Base-by-base conservation (phyloP, 306 rosid species). In the Quercus variabilis region DNA sequence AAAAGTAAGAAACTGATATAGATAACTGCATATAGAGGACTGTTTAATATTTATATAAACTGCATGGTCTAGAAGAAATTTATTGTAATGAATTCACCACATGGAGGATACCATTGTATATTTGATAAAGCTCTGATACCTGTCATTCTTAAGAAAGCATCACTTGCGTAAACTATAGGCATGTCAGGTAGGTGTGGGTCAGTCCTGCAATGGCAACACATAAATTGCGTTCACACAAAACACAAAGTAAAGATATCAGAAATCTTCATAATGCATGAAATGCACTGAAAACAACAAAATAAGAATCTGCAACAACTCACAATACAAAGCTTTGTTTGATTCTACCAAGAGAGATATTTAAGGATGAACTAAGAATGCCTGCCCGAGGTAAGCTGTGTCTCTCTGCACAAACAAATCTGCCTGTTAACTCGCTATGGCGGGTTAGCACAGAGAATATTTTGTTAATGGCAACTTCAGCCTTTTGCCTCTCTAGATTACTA, bases 301-400 rank as follows among this genome's bases (percentile, higher is more conserved):
- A 85, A 88, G 86, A 86, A 84, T 86, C 79, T 79, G 79, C 82
- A 94, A 86, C 21, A 92, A 95, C 99, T 95, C 99, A 95, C 99
- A 95, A 91, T 91, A 95, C 98, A 91, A 95, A 95, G 92, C 99
- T 95, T 87, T 95, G 97, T 89, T 93, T 93, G 93, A 95, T 95
- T 95, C 99, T 95, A 93, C 95, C 94, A 91, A 95, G 98, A 82
- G 98, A 93, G 77, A 90, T 89, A 84, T 81, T 90, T 85, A 95
- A 91, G 91, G 99, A 89, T 76, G 98, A 86, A 86, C 92, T 84
- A 79, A 90, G 88, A 83, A 81, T 80, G 84, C 90, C 93, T 85
- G 71, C 84, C 83, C 80, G 92, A 69, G 92, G 87, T 60, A 72
- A 55, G 91, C 88, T 76, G 89, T 91, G 78, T 89, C 97, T 89